phyloP scores from a whole-genome alignment of 2,329 filamentous ascomycete genomes.

The Cladobotryum mycophilum region DNA sequence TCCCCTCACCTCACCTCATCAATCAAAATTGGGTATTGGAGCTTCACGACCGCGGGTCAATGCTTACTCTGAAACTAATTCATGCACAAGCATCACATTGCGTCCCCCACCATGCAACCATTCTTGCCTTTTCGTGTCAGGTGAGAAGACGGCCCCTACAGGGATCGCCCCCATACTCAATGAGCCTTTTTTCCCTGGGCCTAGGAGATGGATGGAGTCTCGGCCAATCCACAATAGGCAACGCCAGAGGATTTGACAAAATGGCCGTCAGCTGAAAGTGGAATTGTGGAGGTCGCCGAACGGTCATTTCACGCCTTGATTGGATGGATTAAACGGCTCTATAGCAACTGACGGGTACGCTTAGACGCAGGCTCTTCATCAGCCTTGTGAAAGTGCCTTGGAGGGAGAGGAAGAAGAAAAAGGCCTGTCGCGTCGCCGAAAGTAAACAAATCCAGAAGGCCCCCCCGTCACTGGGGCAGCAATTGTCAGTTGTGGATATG shows the following conservation, averaged over 20 bases:
- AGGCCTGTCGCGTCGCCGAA: background rate
- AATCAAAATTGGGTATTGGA: background rate
- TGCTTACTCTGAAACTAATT: slow-evolving; percentile 21
- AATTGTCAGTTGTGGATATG: too few relatives aligned
- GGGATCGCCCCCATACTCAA: background rate
- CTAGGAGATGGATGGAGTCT: background rate
- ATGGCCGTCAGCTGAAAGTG: slow-evolving; percentile 7
- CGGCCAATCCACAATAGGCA: slow-evolving; percentile 8
- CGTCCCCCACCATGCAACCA: slow-evolving; percentile 21
- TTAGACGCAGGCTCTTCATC: slow-evolving; percentile 4
- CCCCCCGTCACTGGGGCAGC: background rate
- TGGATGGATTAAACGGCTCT: background rate
- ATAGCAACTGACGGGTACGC: slow-evolving; percentile 4
- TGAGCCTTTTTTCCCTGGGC: background rate
- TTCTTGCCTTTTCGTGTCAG: background rate
- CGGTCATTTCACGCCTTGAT: background rate
- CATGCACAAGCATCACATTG: slow-evolving; percentile 22
- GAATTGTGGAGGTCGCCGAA: slow-evolving; percentile 1
- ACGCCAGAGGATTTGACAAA: slow-evolving; percentile 2
- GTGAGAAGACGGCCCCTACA: slow-evolving; percentile 16
- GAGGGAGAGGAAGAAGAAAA: background rate
- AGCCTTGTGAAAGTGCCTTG: slow-evolving; percentile 1
- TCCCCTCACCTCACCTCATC: background rate
- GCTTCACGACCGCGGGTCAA: slow-evolving; percentile 13
- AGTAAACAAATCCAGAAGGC: slow-evolving; percentile 3